Evolutionary conservation across 768 basidiomycete genomes (phyloP).

Genomic region (Rhizopogon vulgaris): DNA sequence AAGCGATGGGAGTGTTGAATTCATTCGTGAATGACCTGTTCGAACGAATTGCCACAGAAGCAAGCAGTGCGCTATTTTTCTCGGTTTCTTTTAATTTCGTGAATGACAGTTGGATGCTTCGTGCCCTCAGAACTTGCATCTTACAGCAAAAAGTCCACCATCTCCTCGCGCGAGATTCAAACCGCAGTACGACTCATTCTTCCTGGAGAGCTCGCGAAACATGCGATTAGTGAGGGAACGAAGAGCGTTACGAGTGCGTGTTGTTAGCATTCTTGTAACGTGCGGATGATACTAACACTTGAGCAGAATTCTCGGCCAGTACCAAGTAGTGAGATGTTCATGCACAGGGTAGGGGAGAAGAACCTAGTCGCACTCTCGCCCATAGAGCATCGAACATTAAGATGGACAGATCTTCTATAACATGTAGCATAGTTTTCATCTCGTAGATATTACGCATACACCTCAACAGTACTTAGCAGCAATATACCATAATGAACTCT

Average conservation of each 20-base stretch:
- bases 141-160: constrained; percentile 70
- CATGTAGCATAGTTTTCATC: constrained; percentile 18
- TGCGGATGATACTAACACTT: constrained; percentile 7
- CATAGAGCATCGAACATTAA: not conserved
- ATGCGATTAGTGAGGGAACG: constrained; percentile 72
- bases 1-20: constrained; percentile 53
- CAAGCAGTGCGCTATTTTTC: constrained; percentile 34
- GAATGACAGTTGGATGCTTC: not conserved
- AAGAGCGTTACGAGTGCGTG: constrained; percentile 49
- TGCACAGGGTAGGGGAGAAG: not conserved
- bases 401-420: not conserved
- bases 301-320: constrained; percentile 21
- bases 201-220: constrained; percentile 68
- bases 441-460: constrained; percentile 15
- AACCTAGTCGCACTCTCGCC: not conserved
- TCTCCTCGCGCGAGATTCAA: constrained; percentile 70
- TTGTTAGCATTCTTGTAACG: not conserved
- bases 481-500: not conserved
- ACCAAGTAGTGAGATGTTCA: not conserved
- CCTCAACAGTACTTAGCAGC: not conserved
- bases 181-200: constrained; percentile 65
- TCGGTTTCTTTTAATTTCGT: not conserved
- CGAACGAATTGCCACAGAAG: constrained; percentile 50
- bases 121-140: constrained; percentile 46
- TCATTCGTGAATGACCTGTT: constrained; percentile 62